These are phyloP conservation scores for Cyberlindnera misumaiensis DNA, from an alignment of 805 yeast species.

Conservation along the genomic window DNA sequence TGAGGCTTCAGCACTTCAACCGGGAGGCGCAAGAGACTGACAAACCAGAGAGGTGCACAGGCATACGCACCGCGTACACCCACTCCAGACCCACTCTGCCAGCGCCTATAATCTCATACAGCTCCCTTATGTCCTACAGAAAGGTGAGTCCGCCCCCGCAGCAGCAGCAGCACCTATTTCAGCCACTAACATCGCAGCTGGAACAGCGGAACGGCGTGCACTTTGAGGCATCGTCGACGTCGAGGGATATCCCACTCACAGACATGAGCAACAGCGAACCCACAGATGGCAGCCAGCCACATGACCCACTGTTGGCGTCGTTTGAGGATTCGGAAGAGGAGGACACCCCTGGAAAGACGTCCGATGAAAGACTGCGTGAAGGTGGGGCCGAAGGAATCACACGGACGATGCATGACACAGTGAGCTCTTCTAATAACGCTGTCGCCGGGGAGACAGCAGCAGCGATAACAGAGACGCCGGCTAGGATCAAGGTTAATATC, in stretches of 20 bases:
- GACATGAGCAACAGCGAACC: background rate
- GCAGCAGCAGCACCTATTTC: no score
- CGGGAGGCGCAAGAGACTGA: no score
- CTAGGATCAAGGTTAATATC: slow-evolving; percentile 4
- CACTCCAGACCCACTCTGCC: no score
- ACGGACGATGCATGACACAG: slow-evolving; percentile 6
- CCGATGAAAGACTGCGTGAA: slow-evolving; percentile 8
- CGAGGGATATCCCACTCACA: background rate
- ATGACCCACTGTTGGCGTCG: slow-evolving; percentile 8
- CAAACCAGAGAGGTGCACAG: no score
- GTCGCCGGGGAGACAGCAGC: background rate
- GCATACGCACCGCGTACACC: no score
- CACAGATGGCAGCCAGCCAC: background rate
- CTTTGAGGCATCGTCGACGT: no score
- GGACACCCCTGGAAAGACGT: slow-evolving; percentile 4
- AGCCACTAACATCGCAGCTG: no score
- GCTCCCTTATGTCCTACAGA: no score
- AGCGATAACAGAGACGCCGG: background rate
- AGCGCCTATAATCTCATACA: no score
- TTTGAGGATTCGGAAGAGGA: slow-evolving; percentile 6
- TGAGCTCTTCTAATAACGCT: background rate
- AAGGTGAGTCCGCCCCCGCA: no score
- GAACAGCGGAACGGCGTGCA: no score
- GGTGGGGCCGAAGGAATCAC: slow-evolving; percentile 3
- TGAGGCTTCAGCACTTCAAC: no score